Percentiles rank a stretch among this genome's conserved stretches.
phyloP scores from a whole-genome alignment of 176 grass and related monocot genomes.

The Miscanthus lutarioriparius region DNA sequence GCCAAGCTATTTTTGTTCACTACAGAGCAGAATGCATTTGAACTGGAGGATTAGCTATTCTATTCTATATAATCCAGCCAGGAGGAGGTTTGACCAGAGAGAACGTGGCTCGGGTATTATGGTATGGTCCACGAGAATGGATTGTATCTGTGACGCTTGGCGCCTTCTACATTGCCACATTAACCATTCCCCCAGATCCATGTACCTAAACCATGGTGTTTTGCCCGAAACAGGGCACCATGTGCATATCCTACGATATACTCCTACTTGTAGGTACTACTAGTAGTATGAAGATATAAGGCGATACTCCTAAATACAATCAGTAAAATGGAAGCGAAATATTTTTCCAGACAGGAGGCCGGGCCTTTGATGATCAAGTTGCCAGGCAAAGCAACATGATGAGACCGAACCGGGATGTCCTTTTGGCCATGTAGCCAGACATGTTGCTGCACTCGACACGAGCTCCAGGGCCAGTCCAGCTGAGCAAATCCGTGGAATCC shows the following conservation, averaged over 20 bases:
- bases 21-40: not conserved
- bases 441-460: not conserved
- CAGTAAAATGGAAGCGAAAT: not conserved
- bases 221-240: not conserved
- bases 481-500: constrained; percentile 4
- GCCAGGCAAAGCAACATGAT: constrained; percentile 39
- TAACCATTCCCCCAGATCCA: not conserved
- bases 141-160: not conserved
- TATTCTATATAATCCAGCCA: no score
- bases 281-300: not conserved
- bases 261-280: no score
- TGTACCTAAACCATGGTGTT: not conserved
- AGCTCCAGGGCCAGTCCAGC: not conserved
- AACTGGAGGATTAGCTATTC: no score
- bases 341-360: not conserved
- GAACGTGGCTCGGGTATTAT: constrained; percentile 17
- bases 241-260: not conserved
- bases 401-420: constrained; percentile 1
- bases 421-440: constrained; percentile 14
- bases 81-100: not conserved
- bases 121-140: not conserved
- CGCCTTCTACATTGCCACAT: not conserved
- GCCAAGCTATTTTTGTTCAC: not conserved
- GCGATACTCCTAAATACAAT: not conserved
- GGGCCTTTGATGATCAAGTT: not conserved